Conservation (phyloP, 1,139 yeast species). For the Yamadazyma atlantica region DNA sequence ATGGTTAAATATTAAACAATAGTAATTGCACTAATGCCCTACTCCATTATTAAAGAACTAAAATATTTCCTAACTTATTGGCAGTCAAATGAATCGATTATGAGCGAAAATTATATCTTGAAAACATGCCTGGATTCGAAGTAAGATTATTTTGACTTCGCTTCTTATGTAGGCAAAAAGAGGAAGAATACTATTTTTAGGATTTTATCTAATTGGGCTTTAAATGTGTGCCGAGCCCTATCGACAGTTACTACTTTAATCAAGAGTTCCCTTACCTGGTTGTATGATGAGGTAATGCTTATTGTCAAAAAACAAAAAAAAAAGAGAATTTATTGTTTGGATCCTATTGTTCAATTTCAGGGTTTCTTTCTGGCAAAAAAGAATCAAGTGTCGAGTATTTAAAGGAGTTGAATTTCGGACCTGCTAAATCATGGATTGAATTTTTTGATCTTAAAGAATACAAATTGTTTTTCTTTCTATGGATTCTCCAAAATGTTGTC, state of each 20-base stretch:
- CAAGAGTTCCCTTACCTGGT: neutral
- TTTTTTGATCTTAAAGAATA: neutral
- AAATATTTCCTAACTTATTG: too few species aligned
- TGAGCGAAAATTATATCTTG: too few species aligned
- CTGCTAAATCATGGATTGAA: neutral
- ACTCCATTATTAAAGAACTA: too few species aligned
- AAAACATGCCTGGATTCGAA: too few species aligned
- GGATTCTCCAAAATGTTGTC: neutral
- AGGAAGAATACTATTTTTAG: too few species aligned
- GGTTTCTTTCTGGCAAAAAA: neutral
- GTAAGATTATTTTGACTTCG: too few species aligned
- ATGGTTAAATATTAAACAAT: too few species aligned
- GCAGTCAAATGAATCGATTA: too few species aligned
- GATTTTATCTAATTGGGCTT: too few species aligned
- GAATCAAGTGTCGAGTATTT: neutral
- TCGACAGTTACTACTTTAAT: neutral
- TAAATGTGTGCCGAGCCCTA: conserved; percentile 1
- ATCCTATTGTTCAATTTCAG: neutral
- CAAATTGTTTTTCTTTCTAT: too few species aligned
- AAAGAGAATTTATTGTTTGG: neutral
- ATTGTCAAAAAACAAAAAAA: neutral
- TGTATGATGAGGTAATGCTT: conserved; percentile 2
- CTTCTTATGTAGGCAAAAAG: too few species aligned
- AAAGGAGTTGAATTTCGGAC: neutral
- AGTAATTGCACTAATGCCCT: too few species aligned